A percentile compares a stretch with the other conserved stretches of the same genome.
Evolutionary conservation across 495 filamentous ascomycete species (phyloP).

Genomic region (Penicillium parvum): DNA sequence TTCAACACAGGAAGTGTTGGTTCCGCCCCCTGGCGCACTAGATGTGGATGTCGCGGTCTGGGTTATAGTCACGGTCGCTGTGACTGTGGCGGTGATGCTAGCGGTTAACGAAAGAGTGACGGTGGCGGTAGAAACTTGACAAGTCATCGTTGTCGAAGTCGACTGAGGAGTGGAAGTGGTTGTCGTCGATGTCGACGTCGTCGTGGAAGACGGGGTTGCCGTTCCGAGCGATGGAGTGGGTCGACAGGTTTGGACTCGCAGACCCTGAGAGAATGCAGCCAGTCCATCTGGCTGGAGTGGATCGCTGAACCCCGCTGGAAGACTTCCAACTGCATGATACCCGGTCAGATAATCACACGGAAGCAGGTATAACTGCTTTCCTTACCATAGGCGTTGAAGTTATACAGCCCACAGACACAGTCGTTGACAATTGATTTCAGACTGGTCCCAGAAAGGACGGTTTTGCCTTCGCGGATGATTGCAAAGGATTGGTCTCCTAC

Average conservation of each 20-base stretch:
- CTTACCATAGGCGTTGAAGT: constrained; percentile 54
- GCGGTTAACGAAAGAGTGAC: constrained; percentile 3
- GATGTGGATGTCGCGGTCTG: constrained; percentile 9
- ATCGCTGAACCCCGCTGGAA: constrained; percentile 41
- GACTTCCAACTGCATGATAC: constrained; percentile 31
- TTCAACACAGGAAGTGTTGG: constrained; percentile 22
- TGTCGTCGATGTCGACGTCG: constrained; percentile 9
- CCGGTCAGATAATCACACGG: background rate
- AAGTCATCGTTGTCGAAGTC: background rate
- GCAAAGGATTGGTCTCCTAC: constrained; percentile 48
- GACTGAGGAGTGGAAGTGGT: constrained; percentile 12
- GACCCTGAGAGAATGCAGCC: constrained; percentile 35
- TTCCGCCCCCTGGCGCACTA: constrained; percentile 2
- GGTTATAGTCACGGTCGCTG: constrained; percentile 9
- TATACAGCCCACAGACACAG: constrained; percentile 46
- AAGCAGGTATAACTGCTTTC: background rate
- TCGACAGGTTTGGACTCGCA: constrained; percentile 44
- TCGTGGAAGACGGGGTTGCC: constrained; percentile 18
- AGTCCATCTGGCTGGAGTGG: constrained; percentile 40
- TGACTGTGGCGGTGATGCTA: constrained; percentile 11
- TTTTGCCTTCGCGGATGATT: constrained; percentile 37
- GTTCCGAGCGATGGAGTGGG: constrained; percentile 40
- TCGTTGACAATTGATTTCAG: constrained; percentile 43
- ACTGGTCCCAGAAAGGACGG: constrained; percentile 46
- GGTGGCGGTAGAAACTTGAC: background rate